These are phyloP conservation scores for Botrytis fragariae DNA, from an alignment of 2,329 filamentous ascomycete species.

Conservation along the genomic window DNA sequence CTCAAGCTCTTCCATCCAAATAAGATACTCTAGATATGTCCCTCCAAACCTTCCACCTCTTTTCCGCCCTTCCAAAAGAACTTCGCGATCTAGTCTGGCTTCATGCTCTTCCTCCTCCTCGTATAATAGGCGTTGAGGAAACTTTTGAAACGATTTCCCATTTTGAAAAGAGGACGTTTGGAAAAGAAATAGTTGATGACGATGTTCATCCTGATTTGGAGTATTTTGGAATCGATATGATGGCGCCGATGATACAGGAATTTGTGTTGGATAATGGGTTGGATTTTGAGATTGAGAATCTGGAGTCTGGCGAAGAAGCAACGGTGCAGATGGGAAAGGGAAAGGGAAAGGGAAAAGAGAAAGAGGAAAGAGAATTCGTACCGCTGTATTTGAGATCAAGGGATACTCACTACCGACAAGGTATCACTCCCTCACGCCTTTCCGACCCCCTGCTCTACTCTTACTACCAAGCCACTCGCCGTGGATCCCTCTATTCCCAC, in stretches of 20 bases:
- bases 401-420: background rate
- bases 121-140: background rate
- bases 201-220: background rate
- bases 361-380: background rate
- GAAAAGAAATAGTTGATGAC: background rate
- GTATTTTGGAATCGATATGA: background rate
- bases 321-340: accelerated
- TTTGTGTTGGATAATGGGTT: background rate
- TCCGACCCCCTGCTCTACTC: background rate
- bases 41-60: background rate
- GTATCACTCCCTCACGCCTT: background rate
- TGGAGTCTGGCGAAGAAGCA: background rate
- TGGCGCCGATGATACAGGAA: background rate
- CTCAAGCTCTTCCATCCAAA: background rate
- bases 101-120: background rate
- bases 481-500: background rate
- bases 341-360: background rate
- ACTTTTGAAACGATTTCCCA: background rate
- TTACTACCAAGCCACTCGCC: background rate
- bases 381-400: background rate
- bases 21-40: background rate
- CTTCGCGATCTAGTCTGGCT: background rate
- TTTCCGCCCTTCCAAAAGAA: background rate
- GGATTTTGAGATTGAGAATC: background rate
- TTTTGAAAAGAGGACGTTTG: background rate